These are phyloP conservation scores for Astrothelium subdiscretum DNA, from an alignment of 495 filamentous ascomycete genomes.

Conservation along the genomic window DNA sequence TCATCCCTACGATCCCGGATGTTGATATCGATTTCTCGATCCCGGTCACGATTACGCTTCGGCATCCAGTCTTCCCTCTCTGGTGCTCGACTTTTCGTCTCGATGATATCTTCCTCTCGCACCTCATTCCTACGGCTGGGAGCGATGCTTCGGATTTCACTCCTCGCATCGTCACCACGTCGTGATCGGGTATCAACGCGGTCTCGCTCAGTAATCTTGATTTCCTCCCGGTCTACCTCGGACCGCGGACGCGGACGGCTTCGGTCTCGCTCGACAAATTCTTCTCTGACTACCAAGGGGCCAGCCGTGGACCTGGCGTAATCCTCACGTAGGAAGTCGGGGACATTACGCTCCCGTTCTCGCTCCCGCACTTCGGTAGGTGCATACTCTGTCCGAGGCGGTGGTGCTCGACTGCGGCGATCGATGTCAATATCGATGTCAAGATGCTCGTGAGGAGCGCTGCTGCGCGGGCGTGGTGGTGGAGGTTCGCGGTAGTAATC, in stretches of 20 bases:
- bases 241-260: constrained; percentile 11
- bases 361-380: constrained; percentile 17
- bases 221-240: constrained; percentile 22
- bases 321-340: constrained; percentile 45
- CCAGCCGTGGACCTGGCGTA: constrained; percentile 35
- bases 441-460: constrained; percentile 27
- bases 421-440: constrained; percentile 24
- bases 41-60: background rate
- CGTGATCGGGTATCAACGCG: background rate
- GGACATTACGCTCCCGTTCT: constrained; percentile 29
- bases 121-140: constrained; percentile 1
- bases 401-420: constrained; percentile 9
- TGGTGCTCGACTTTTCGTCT: constrained; percentile 11
- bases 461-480: constrained; percentile 17
- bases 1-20: background rate
- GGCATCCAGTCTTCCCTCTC: background rate
- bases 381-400: constrained; percentile 15
- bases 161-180: background rate
- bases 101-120: constrained; percentile 15
- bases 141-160: background rate
- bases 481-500: constrained; percentile 28
- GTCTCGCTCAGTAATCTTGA: constrained; percentile 8
- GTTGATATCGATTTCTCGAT: background rate
- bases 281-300: constrained; percentile 34
- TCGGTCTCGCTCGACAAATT: constrained; percentile 17